Evolutionary conservation across 2,329 filamentous ascomycete species (phyloP).

Genomic region (Chalara sp.): DNA sequence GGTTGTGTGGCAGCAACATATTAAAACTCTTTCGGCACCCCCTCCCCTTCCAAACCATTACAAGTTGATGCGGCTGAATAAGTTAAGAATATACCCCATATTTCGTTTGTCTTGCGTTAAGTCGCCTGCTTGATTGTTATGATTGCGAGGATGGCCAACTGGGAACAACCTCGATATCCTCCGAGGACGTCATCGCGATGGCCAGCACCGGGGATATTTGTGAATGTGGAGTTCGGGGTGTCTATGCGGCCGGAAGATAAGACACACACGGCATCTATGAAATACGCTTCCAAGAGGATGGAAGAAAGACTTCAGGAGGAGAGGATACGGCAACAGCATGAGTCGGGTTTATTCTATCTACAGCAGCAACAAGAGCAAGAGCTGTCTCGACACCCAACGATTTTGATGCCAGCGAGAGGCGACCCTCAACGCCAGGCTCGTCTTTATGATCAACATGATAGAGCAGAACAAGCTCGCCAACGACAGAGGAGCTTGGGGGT

Average conservation of each 20-base stretch:
- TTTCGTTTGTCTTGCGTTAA: too few species aligned
- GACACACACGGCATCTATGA: conserved; percentile 18
- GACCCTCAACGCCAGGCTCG: not conserved
- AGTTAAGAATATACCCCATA: too few species aligned
- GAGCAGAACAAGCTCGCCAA: not conserved
- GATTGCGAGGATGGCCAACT: conserved; percentile 11
- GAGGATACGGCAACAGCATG: conserved; percentile 10
- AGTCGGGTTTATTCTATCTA: not conserved
- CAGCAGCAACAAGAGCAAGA: not conserved
- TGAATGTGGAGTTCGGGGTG: conserved; percentile 24
- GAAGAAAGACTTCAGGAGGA: conserved; percentile 17
- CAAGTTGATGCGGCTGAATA: too few species aligned
- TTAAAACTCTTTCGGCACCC: too few species aligned
- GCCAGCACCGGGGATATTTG: conserved; percentile 18
- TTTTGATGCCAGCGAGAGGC: conserved; percentile 1
- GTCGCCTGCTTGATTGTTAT: not conserved
- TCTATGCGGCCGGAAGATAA: conserved; percentile 18
- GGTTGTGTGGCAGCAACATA: too few species aligned
- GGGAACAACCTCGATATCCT: conserved; percentile 10
- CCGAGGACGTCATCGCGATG: conserved; percentile 14
- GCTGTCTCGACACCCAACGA: not conserved
- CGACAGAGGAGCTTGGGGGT: conserved; percentile 7
- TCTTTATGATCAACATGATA: conserved; percentile 2
- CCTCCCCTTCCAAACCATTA: too few species aligned
- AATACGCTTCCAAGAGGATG: conserved; percentile 21